phyloP scores from a whole-genome alignment of 2,329 filamentous ascomycete genomes.

The Ascochyta koolunga region DNA sequence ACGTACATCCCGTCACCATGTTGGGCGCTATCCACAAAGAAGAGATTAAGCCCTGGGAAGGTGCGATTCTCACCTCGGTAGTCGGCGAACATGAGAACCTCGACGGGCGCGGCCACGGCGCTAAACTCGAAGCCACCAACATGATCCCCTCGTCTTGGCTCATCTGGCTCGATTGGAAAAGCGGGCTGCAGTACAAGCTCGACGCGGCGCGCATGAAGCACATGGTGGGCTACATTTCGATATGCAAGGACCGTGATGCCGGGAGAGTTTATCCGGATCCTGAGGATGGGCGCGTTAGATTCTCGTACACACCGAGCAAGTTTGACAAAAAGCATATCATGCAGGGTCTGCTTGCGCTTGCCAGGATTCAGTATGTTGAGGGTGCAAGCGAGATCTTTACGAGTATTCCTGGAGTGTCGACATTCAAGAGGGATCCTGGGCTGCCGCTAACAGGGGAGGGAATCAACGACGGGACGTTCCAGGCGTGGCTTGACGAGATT shows the following conservation, averaged over 20 bases:
- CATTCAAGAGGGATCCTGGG: conserved; percentile 62
- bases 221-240: conserved; percentile 73
- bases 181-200: conserved; percentile 75
- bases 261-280: conserved; percentile 78
- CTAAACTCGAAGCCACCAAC: conserved; percentile 76
- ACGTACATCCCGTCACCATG: conserved; percentile 74
- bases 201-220: conserved; percentile 70
- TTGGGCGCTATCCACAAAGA: conserved; percentile 69
- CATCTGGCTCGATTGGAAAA: conserved; percentile 68
- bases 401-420: conserved; percentile 64
- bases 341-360: conserved; percentile 72
- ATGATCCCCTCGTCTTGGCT: conserved; percentile 75
- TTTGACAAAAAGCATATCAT: conserved; percentile 76
- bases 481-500: conserved; percentile 63
- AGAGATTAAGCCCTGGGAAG: conserved; percentile 68
- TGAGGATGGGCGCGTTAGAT: conserved; percentile 64
- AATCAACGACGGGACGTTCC: conserved; percentile 65
- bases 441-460: conserved; percentile 42
- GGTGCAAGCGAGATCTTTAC: conserved; percentile 83
- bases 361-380: conserved; percentile 77
- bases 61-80: conserved; percentile 79
- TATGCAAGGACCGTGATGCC: conserved; percentile 76
- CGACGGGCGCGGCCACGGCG: conserved; percentile 79
- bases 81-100: conserved; percentile 80
- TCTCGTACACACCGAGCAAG: conserved; percentile 73